Percentiles rank a stretch among this genome's conserved stretches.
These are phyloP conservation scores for Barnettozyma siamensis DNA, from an alignment of 805 yeast species.

Conservation along the genomic window DNA sequence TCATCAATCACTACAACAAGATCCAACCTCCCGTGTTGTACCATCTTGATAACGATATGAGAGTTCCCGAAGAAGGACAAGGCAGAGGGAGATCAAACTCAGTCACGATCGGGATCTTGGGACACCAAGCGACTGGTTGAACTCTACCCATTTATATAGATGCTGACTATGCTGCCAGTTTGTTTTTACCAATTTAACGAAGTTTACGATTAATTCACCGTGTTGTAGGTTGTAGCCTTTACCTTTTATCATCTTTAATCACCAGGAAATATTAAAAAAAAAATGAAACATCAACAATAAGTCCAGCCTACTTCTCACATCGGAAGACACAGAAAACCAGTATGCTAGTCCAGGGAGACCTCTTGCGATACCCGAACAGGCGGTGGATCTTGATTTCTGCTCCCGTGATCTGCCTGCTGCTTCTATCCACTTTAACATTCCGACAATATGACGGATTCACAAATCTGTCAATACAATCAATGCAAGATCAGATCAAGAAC, in stretches of 20 bases:
- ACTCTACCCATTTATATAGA: too few species aligned
- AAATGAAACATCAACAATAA: too few species aligned
- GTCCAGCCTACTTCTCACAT: too few species aligned
- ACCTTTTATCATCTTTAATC: too few species aligned
- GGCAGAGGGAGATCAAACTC: conserved; percentile 20
- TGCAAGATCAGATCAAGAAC: neutral
- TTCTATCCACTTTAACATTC: neutral
- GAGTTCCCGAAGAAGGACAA: neutral
- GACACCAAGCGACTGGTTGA: conserved; percentile 1
- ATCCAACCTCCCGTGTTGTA: conserved; percentile 24
- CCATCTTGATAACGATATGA: neutral
- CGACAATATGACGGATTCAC: neutral
- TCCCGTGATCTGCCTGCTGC: neutral
- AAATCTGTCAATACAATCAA: neutral
- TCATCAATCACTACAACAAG: conserved; percentile 40
- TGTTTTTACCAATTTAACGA: neutral
- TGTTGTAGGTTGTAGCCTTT: too few species aligned
- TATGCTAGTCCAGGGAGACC: too few species aligned
- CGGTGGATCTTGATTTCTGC: neutral
- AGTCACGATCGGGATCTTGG: conserved; percentile 21
- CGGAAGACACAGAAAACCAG: too few species aligned
- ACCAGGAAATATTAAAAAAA: too few species aligned
- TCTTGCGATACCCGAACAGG: neutral
- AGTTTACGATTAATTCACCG: too few species aligned
- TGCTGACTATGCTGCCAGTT: too few species aligned